Evolutionary conservation across 345 rosid genomes (phyloP).

Genomic region (Orychophragmus violaceus): DNA sequence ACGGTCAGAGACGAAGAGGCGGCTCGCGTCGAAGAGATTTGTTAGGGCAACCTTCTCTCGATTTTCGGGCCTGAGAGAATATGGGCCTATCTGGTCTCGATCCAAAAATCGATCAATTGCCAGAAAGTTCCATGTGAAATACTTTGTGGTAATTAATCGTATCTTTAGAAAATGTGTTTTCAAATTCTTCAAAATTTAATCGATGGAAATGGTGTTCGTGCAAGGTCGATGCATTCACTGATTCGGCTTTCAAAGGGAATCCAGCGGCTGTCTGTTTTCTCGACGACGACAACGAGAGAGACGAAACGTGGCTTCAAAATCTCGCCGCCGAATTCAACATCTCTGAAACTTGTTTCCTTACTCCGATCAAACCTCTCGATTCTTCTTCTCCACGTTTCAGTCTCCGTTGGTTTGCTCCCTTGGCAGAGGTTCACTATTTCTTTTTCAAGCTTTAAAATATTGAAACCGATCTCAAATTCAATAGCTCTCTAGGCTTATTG

Average conservation of each 20-base stretch:
- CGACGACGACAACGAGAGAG: conserved; percentile 46
- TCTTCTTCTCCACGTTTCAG: conserved; percentile 30
- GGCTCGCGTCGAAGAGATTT: too few species aligned
- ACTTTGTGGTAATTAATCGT: too few species aligned
- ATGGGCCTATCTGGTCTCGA: too few species aligned
- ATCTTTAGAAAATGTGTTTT: too few species aligned
- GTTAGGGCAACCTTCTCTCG: too few species aligned
- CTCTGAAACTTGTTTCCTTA: conserved; percentile 47
- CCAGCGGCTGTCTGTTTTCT: conserved; percentile 82
- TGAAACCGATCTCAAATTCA: background rate
- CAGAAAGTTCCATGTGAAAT: too few species aligned
- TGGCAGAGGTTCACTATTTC: conserved; percentile 27
- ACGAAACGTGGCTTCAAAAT: conserved; percentile 62
- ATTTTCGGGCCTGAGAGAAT: too few species aligned
- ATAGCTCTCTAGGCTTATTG: background rate
- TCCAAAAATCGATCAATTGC: too few species aligned
- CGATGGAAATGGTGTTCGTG: too few species aligned
- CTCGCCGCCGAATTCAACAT: conserved; percentile 52
- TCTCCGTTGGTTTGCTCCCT: conserved; percentile 64
- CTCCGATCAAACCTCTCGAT: conserved; percentile 10
- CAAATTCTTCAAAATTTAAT: too few species aligned
- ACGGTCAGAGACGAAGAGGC: too few species aligned
- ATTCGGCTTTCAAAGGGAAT: conserved; percentile 68
- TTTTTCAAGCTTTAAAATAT: background rate
- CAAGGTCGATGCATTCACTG: conserved; percentile 81